These are phyloP conservation scores for Papiliotrema fonsecae DNA, from an alignment of 1,284 basidiomycete genomes.

Conservation along the genomic window DNA sequence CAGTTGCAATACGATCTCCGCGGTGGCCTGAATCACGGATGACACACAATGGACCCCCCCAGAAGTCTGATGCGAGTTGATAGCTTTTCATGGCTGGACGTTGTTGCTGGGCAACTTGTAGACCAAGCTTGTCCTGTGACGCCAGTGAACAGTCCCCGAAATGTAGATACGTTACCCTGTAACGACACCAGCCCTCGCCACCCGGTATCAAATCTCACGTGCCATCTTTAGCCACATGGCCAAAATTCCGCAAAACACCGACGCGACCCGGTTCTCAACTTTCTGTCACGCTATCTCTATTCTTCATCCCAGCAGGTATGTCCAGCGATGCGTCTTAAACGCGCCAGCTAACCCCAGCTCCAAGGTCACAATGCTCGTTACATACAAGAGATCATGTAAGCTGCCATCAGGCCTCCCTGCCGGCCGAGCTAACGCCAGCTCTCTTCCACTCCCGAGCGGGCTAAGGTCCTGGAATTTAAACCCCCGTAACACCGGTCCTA, in stretches of 20 bases:
- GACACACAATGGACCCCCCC: neutral
- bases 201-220: no score
- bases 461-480: slow-evolving; percentile 51
- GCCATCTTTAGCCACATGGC: no score
- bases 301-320: slow-evolving; percentile 11
- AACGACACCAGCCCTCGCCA: no score
- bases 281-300: no score
- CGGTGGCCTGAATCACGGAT: neutral
- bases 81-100: neutral
- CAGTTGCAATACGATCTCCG: slow-evolving; percentile 2
- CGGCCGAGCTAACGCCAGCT: neutral
- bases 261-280: no score
- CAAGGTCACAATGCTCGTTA: slow-evolving; percentile 50
- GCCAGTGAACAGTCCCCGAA: no score
- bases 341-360: slow-evolving; percentile 13
- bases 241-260: no score
- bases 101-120: no score
- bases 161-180: no score
- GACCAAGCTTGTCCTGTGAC: no score
- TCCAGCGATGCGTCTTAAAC: neutral
- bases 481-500: slow-evolving; percentile 40
- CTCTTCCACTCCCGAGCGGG: slow-evolving; percentile 45
- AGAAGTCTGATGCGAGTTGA: neutral
- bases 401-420: slow-evolving; percentile 3
- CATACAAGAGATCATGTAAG: slow-evolving; percentile 21